A percentile compares a stretch with the other conserved stretches of the same genome.
These are phyloP conservation scores for Phylloporus sp. DNA, from an alignment of 768 basidiomycete species.

Conservation along the genomic window DNA sequence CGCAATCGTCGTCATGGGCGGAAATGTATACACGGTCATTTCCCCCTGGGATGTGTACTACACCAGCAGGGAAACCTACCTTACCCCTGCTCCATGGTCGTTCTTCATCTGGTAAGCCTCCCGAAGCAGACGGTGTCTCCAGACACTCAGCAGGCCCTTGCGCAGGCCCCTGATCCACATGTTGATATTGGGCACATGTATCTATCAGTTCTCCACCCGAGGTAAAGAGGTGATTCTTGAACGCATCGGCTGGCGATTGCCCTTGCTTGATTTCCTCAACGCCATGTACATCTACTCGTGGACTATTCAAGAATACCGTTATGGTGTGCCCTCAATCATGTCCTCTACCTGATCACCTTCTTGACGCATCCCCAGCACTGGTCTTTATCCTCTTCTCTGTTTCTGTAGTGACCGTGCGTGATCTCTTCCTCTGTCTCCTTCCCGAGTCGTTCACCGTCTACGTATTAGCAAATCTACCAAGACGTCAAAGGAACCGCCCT, in stretches of 20 bases:
- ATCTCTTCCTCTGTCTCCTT: conserved; percentile 2
- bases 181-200: conserved; percentile 59
- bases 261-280: conserved; percentile 60
- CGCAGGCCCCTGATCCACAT: conserved; percentile 59
- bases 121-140: neutral
- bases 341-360: neutral
- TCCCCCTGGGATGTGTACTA: conserved; percentile 48
- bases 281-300: conserved; percentile 61
- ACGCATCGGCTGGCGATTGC: conserved; percentile 63
- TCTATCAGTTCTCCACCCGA: conserved; percentile 54
- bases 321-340: conserved; percentile 27
- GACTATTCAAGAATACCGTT: conserved; percentile 48
- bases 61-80: conserved; percentile 56
- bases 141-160: neutral
- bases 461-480: conserved; percentile 55
- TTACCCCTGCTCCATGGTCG: conserved; percentile 62
- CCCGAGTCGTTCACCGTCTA: neutral
- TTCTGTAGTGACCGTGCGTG: conserved; percentile 48
- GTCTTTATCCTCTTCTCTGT: conserved; percentile 43
- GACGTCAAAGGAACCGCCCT: conserved; percentile 55
- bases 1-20: conserved; percentile 54
- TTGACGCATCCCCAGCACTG: conserved; percentile 26
- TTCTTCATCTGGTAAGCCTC: conserved; percentile 55
- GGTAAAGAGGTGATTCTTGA: conserved; percentile 60
- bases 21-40: conserved; percentile 58